Conservation (phyloP, 2,329 filamentous ascomycete species). For the Fusarium buharicum region DNA sequence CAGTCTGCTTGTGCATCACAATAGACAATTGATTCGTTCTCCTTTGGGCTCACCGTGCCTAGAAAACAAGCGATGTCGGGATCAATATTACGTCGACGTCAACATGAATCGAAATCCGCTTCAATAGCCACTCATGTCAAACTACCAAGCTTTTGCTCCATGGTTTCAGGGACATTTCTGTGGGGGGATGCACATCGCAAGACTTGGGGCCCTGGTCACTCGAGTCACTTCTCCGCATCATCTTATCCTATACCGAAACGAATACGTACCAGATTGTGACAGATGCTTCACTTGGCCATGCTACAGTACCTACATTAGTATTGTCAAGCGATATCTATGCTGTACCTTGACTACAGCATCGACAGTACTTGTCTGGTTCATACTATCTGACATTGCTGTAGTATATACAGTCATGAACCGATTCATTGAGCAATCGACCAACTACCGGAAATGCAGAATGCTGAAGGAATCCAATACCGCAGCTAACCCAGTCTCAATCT, state of each 20-base stretch:
- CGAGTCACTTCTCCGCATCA: slow-evolving; percentile 27
- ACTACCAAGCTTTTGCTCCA: slow-evolving; percentile 8
- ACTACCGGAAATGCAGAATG: slow-evolving; percentile 32
- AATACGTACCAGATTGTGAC: slow-evolving; percentile 10
- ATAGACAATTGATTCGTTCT: not conserved
- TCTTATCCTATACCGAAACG: slow-evolving; percentile 18
- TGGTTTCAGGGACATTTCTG: slow-evolving; percentile 20
- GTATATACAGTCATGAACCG: not conserved
- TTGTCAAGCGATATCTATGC: not conserved
- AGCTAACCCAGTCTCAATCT: slow-evolving; percentile 13
- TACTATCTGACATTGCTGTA: not conserved
- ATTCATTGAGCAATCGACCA: slow-evolving; percentile 10
- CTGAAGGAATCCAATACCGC: not conserved
- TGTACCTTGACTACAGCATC: not conserved
- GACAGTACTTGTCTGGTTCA: not conserved
- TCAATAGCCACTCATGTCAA: slow-evolving; percentile 10
- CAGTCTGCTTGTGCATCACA: not conserved
- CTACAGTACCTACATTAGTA: not conserved
- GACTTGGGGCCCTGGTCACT: slow-evolving; percentile 23
- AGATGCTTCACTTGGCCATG: slow-evolving; percentile 1
- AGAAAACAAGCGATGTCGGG: not conserved
- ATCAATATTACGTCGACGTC: slow-evolving; percentile 12
- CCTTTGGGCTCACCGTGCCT: not conserved
- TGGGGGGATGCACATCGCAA: slow-evolving; percentile 30
- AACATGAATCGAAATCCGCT: slow-evolving; percentile 9